A percentile compares a stretch with the other conserved stretches of the same genome.
phyloP scores from a whole-genome alignment of 2,329 filamentous ascomycete species.

The Didymosphaeria variabile region DNA sequence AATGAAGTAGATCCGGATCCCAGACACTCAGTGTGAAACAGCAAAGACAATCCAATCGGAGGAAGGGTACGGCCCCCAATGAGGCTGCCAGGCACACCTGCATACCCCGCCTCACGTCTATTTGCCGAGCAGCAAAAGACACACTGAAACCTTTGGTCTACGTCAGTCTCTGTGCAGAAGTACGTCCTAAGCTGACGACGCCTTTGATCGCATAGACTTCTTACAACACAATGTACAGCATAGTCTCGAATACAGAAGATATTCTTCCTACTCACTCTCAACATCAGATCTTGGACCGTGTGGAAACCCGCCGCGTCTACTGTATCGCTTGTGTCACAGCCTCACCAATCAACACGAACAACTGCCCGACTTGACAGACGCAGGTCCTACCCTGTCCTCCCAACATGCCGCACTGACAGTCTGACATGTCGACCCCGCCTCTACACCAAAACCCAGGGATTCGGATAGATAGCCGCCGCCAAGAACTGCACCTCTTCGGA shows the following conservation, averaged over 20 bases:
- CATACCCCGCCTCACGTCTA: slow-evolving; percentile 5
- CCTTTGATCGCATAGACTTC: background rate
- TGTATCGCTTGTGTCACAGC: no score
- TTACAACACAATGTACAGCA: background rate
- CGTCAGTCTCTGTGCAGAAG: background rate
- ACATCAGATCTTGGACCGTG: no score
- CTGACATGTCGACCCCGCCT: background rate
- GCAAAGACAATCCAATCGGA: background rate
- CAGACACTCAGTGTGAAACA: background rate
- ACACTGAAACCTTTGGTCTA: slow-evolving; percentile 1
- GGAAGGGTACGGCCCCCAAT: slow-evolving; percentile 1
- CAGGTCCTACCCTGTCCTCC: background rate
- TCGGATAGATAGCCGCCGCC: slow-evolving; percentile 13
- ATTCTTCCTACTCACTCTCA: no score
- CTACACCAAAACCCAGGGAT: slow-evolving; percentile 1
- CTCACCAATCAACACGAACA: no score
- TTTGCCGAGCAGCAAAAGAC: background rate
- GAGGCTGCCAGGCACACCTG: background rate
- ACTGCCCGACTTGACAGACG: no score
- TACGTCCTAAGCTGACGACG: background rate
- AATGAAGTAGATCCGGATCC: background rate
- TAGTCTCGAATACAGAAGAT: no score
- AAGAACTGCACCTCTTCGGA: slow-evolving; percentile 10
- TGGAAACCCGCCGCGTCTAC: no score
- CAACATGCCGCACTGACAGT: background rate